Conservation (phyloP, 148 eudicot species). For the Rhododendron molle region DNA sequence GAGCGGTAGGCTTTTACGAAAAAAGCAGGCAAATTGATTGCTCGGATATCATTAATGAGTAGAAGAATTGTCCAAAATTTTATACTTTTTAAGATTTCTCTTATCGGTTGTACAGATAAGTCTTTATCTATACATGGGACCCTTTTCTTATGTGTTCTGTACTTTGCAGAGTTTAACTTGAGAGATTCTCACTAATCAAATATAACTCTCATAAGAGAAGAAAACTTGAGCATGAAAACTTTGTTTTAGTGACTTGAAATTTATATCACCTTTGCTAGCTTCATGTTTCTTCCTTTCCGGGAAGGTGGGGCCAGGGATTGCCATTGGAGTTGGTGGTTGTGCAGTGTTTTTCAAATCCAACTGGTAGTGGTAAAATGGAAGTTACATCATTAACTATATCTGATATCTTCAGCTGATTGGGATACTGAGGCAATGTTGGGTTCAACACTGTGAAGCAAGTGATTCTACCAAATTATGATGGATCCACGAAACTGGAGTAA, state of each 20-base stretch:
- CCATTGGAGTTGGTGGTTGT: not conserved
- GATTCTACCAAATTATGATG: too few relatives aligned
- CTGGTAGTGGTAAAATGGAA: not conserved
- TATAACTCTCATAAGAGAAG: not conserved
- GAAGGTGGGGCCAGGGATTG: not conserved
- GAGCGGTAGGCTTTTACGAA: conserved; percentile 1
- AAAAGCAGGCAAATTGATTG: not conserved
- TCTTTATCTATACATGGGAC: not conserved
- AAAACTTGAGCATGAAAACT: not conserved
- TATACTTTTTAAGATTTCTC: not conserved
- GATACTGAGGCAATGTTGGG: not conserved
- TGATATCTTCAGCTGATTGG: not conserved
- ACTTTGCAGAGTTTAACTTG: not conserved
- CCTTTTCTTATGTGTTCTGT: not conserved
- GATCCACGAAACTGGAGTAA: too few relatives aligned
- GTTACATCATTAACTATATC: not conserved
- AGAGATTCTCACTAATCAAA: not conserved
- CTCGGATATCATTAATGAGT: not conserved
- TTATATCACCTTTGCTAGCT: not conserved
- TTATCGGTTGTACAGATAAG: conserved; percentile 7
- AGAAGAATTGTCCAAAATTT: not conserved
- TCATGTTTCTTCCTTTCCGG: not conserved
- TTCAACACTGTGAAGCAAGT: too few relatives aligned
- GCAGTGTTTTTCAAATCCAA: not conserved
- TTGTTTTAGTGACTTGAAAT: not conserved